These are phyloP conservation scores for Microbotryum scabiosae DNA, from an alignment of 1,284 basidiomycete genomes.

Conservation along the genomic window DNA sequence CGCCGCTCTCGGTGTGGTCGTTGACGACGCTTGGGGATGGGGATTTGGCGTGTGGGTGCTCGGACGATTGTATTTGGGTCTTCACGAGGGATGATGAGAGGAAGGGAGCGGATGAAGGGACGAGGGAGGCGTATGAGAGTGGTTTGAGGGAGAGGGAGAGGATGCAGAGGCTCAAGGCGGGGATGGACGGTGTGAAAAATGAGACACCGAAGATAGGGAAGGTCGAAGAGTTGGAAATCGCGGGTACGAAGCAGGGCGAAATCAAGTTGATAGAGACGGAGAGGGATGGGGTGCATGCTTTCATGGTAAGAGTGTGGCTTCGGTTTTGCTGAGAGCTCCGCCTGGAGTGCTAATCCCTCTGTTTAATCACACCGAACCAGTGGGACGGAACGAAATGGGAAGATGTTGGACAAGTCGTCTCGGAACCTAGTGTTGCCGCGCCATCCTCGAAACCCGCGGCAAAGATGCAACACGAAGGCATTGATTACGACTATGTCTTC, in stretches of 20 bases:
- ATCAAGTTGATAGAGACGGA: conserved; percentile 76
- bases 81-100: conserved; percentile 69
- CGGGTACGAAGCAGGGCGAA: conserved; percentile 81
- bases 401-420: conserved; percentile 90
- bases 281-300: conserved; percentile 57
- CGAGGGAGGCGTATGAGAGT: conserved; percentile 36
- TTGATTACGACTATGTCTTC: conserved; percentile 96
- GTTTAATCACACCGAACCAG: conserved; percentile 50
- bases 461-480: conserved; percentile 50
- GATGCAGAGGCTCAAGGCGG: background rate
- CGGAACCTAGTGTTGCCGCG: conserved; percentile 54
- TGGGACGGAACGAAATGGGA: conserved; percentile 65
- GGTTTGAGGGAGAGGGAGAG: background rate
- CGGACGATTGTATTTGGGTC: conserved; percentile 76
- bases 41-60: conserved; percentile 82
- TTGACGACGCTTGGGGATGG: conserved; percentile 74
- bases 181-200: background rate
- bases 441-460: background rate
- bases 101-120: conserved; percentile 54
- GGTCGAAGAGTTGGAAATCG: background rate
- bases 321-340: background rate
- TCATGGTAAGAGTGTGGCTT: conserved; percentile 55
- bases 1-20: conserved; percentile 85
- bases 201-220: background rate
- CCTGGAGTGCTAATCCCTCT: background rate